phyloP scores from a whole-genome alignment of 805 yeast genomes.

The Cyberlindnera xylosilytica region DNA sequence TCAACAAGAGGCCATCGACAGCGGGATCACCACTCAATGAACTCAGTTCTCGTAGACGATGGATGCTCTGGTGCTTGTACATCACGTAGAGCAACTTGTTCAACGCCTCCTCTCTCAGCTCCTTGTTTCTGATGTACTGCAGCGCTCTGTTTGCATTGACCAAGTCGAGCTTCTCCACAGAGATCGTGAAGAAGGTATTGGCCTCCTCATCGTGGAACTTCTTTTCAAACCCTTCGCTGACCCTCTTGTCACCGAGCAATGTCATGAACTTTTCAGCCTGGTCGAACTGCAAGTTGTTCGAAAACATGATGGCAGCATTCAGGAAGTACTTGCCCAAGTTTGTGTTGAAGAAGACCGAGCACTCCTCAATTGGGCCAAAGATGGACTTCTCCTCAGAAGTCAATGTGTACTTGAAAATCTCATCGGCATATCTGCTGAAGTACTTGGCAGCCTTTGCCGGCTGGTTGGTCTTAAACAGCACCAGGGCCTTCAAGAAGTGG shows the following conservation, averaged over 20 bases:
- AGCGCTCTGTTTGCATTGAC: slow-evolving; percentile 35
- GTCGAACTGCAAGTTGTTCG: slow-evolving; percentile 28
- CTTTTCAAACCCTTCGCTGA: slow-evolving; percentile 21
- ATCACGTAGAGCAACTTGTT: slow-evolving; percentile 36
- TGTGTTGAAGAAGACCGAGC: slow-evolving; percentile 27
- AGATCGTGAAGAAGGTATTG: slow-evolving; percentile 25
- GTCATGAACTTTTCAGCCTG: slow-evolving; percentile 36
- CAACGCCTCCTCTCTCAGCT: slow-evolving; percentile 24
- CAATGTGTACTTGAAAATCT: slow-evolving; percentile 27
- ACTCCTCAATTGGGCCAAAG: slow-evolving; percentile 22
- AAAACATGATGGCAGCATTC: slow-evolving; percentile 36
- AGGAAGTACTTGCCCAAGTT: slow-evolving; percentile 36
- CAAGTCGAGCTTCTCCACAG: slow-evolving; percentile 30
- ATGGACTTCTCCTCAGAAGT: slow-evolving; percentile 22
- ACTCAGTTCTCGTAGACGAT: slow-evolving; percentile 38
- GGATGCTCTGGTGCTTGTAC: slow-evolving; percentile 37
- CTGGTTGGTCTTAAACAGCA: slow-evolving; percentile 25
- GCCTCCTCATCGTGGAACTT: slow-evolving; percentile 23
- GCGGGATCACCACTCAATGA: slow-evolving; percentile 40
- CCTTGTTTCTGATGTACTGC: slow-evolving; percentile 19
- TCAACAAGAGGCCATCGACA: slow-evolving; percentile 41
- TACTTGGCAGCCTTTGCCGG: slow-evolving; percentile 30
- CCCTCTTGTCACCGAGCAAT: slow-evolving; percentile 22
- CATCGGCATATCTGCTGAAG: slow-evolving; percentile 28
- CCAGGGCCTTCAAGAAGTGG: slow-evolving; percentile 22